Evolutionary conservation across 345 rosid genomes (phyloP).

Genomic region (Adansonia digitata): DNA sequence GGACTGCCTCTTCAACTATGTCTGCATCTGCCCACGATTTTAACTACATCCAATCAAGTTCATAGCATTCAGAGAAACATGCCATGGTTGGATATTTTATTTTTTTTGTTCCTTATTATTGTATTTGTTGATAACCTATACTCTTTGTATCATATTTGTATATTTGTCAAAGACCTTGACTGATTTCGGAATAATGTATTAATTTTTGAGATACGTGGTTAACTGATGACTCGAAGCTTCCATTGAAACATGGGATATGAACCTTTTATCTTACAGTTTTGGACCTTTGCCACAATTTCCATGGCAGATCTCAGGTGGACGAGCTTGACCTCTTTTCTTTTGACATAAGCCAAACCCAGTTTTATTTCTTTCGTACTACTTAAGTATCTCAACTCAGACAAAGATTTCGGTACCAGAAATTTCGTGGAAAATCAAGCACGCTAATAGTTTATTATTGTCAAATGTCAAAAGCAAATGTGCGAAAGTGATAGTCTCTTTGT

Average conservation of each 20-base stretch:
- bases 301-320: not conserved
- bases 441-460: not conserved
- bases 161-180: not conserved
- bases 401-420: no score
- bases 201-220: not conserved
- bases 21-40: not conserved
- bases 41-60: not conserved
- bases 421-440: no score
- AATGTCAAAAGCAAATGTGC: not conserved
- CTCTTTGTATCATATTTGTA: not conserved
- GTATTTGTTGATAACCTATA: not conserved
- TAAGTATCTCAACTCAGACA: no score
- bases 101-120: not conserved
- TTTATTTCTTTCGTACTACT: no score
- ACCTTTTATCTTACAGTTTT: not conserved
- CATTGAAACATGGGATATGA: not conserved
- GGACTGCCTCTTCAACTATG: not conserved
- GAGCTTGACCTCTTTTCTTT: not conserved
- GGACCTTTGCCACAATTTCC: not conserved
- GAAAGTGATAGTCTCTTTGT: not conserved
- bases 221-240: not conserved
- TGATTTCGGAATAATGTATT: not conserved
- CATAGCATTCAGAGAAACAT: not conserved
- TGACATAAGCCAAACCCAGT: no score
- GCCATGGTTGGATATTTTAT: not conserved